phyloP scores from a whole-genome alignment of 495 filamentous ascomycete genomes.

The Bombardia bombarda region DNA sequence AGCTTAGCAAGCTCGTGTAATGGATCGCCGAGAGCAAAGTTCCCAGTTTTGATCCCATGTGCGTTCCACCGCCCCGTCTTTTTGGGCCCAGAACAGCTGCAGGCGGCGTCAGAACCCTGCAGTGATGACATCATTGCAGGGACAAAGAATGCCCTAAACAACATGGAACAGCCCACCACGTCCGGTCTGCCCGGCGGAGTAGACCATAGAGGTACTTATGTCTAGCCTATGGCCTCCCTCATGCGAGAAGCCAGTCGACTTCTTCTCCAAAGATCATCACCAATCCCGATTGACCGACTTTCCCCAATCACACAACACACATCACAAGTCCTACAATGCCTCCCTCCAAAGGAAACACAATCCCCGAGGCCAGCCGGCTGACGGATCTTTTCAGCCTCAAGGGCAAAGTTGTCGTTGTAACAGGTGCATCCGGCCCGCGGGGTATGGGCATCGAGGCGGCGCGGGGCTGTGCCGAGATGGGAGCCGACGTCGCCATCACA shows the following conservation, averaged over 20 bases:
- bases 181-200: background rate
- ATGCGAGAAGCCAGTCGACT: background rate
- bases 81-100: too few relatives aligned
- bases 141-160: background rate
- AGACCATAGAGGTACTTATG: background rate
- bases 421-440: conserved; percentile 42
- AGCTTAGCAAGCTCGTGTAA: too few relatives aligned
- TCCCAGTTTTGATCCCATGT: too few relatives aligned
- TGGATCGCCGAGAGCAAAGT: too few relatives aligned
- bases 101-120: too few relatives aligned
- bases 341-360: conserved; percentile 7
- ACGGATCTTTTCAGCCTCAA: conserved; percentile 42
- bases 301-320: too few relatives aligned
- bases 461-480: conserved; percentile 42
- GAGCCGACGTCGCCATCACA: conserved; percentile 41
- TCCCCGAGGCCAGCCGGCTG: conserved; percentile 25
- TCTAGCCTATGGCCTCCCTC: background rate
- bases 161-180: background rate
- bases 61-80: too few relatives aligned
- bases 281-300: too few relatives aligned
- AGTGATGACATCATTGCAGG: background rate
- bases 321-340: background rate
- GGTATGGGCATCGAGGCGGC: conserved; percentile 45
- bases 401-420: conserved; percentile 46
- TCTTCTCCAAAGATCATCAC: background rate